These are phyloP conservation scores for Plenodomus tracheiphilus DNA, from an alignment of 2,329 filamentous ascomycete genomes.

Conservation along the genomic window DNA sequence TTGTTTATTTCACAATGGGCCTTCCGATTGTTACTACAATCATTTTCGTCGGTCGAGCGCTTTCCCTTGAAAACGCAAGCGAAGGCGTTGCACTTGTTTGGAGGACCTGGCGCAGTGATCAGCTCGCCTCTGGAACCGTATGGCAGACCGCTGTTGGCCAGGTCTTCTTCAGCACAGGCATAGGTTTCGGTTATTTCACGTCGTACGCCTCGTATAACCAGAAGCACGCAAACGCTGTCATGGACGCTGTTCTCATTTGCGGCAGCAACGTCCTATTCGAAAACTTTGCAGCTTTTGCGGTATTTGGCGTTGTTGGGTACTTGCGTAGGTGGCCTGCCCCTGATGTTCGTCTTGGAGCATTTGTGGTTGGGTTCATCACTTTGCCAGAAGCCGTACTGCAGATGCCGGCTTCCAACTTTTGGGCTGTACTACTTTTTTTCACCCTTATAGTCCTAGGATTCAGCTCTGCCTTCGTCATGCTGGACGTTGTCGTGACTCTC, in stretches of 20 bases:
- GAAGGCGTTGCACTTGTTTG: conserved; percentile 57
- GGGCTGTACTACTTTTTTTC: conserved; percentile 62
- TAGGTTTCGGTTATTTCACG: conserved; percentile 61
- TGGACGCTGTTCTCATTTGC: conserved; percentile 61
- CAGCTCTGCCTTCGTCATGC: conserved; percentile 62
- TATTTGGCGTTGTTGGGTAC: conserved; percentile 62
- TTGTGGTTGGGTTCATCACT: conserved; percentile 62
- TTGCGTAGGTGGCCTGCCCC: conserved; percentile 48
- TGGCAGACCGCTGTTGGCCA: conserved; percentile 66
- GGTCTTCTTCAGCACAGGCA: conserved; percentile 63
- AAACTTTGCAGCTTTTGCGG: conserved; percentile 54
- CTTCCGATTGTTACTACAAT: conserved; percentile 61
- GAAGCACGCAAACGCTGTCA: conserved; percentile 61
- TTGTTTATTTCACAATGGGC: conserved; percentile 66
- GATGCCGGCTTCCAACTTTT: conserved; percentile 62
- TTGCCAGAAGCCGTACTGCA: conserved; percentile 59
- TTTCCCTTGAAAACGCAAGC: conserved; percentile 59
- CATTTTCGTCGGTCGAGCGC: conserved; percentile 58
- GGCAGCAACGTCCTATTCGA: conserved; percentile 61
- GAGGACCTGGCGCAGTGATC: conserved; percentile 54
- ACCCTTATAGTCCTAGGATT: conserved; percentile 62
- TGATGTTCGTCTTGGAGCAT: conserved; percentile 56
- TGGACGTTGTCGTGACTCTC: conserved; percentile 60
- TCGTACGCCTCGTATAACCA: conserved; percentile 62
- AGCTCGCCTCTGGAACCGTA: conserved; percentile 56